Evolutionary conservation across 116 monocot species (phyloP).

Genomic region (Posidonia oceanica): DNA sequence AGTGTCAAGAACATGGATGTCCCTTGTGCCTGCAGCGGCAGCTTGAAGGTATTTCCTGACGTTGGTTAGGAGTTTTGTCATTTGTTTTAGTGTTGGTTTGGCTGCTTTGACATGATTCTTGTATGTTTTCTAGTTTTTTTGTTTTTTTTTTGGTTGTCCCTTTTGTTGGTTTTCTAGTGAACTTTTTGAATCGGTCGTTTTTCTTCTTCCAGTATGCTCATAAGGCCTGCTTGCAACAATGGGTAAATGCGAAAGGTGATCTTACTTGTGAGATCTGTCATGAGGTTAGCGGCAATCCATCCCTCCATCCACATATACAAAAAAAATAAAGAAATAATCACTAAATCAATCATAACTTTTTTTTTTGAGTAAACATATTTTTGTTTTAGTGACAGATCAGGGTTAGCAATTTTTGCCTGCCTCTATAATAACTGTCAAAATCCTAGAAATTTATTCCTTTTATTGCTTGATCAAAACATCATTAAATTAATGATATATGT

Average conservation of each 20-base stretch:
- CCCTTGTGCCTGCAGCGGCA: slow-evolving; percentile 89
- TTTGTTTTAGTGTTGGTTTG: too few species aligned
- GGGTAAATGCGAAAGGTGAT: slow-evolving; percentile 96
- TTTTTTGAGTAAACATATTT: neutral
- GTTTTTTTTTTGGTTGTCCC: neutral
- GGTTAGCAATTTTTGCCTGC: too few species aligned
- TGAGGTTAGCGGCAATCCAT: slow-evolving; percentile 36
- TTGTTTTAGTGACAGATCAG: too few species aligned
- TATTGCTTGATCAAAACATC: too few species aligned
- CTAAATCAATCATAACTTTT: neutral
- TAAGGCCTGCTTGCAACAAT: slow-evolving; percentile 81
- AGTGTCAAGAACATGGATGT: slow-evolving; percentile 62
- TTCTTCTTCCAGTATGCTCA: slow-evolving; percentile 65
- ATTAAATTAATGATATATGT: too few species aligned
- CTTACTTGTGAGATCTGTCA: slow-evolving; percentile 94
- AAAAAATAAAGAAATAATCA: neutral
- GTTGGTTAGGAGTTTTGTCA: too few species aligned
- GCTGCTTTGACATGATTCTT: too few species aligned
- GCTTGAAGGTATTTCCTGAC: slow-evolving; percentile 52
- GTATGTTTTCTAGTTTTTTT: neutral
- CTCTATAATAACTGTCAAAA: too few species aligned
- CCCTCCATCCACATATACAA: neutral
- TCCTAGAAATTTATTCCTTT: too few species aligned
- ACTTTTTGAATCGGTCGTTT: neutral
- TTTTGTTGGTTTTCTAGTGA: neutral